Evolutionary conservation across 768 basidiomycete species (phyloP).

Genomic region (Boletales sp.): DNA sequence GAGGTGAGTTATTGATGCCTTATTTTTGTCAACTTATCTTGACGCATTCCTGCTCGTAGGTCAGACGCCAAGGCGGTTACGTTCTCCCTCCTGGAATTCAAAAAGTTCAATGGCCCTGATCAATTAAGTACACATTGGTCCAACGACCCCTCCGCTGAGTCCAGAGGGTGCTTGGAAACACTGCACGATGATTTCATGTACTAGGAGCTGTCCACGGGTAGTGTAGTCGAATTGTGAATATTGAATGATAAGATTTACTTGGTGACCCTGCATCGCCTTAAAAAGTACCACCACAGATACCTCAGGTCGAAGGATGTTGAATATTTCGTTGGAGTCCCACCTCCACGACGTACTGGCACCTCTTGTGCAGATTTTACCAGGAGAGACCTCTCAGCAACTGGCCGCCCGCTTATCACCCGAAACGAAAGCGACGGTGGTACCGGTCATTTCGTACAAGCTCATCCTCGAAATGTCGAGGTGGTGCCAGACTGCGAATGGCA

Average conservation of each 20-base stretch:
- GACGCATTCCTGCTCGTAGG: conserved; percentile 34
- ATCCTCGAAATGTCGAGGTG: conserved; percentile 63
- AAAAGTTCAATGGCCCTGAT: conserved; percentile 27
- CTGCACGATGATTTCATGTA: too few relatives aligned
- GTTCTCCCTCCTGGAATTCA: conserved; percentile 62
- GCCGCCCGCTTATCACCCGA: conserved; percentile 31
- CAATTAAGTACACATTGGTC: too few relatives aligned
- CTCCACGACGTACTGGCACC: conserved; percentile 47
- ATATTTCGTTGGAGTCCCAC: conserved; percentile 68
- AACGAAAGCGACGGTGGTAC: conserved; percentile 6
- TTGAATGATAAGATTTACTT: too few relatives aligned
- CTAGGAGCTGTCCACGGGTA: too few relatives aligned
- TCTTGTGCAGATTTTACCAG: conserved; percentile 46
- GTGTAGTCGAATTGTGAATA: too few relatives aligned
- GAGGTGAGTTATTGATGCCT: conserved; percentile 44
- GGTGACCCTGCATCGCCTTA: not conserved
- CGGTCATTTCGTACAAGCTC: conserved; percentile 60
- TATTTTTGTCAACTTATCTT: conserved; percentile 9
- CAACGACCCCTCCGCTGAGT: too few relatives aligned
- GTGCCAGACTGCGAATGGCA: conserved; percentile 55
- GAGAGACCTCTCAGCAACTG: conserved; percentile 41
- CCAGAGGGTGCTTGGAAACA: too few relatives aligned
- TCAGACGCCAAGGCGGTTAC: conserved; percentile 67
- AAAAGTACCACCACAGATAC: not conserved
- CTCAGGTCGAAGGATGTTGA: conserved; percentile 30